Conservation (phyloP, 2,329 filamentous ascomycete genomes). For the Tolypocladium guangdongense region DNA sequence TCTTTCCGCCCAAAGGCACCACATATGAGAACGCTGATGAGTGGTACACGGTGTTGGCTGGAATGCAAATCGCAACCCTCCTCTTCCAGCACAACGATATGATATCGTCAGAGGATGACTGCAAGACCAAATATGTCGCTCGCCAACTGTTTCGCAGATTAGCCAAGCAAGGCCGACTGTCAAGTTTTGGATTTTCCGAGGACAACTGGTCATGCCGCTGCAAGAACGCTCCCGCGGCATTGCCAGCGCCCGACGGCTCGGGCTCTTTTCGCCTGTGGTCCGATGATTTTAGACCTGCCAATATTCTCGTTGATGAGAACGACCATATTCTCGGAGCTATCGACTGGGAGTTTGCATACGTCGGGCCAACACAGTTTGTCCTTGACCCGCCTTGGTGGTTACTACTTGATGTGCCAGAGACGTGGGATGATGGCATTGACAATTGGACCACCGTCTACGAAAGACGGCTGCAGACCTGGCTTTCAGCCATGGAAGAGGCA, state of each 20-base stretch:
- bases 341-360: constrained; percentile 29
- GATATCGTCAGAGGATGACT: constrained; percentile 24
- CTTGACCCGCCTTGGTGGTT: constrained; percentile 28
- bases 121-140: constrained; percentile 29
- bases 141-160: constrained; percentile 28
- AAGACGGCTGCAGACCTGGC: constrained; percentile 18
- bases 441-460: constrained; percentile 20
- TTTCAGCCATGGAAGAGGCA: constrained; percentile 18
- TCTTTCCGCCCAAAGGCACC: constrained; percentile 10
- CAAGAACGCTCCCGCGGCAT: background rate
- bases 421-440: constrained; percentile 18
- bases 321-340: constrained; percentile 17
- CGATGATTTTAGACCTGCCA: constrained; percentile 22
- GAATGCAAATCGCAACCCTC: constrained; percentile 28
- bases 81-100: constrained; percentile 29
- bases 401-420: constrained; percentile 19
- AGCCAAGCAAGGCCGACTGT: constrained; percentile 14
- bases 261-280: constrained; percentile 16
- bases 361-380: constrained; percentile 20
- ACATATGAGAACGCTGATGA: constrained; percentile 18
- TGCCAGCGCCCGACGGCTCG: constrained; percentile 9
- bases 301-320: constrained; percentile 18
- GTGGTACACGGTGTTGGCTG: constrained; percentile 26
- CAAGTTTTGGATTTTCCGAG: constrained; percentile 16
- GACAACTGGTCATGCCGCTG: constrained; percentile 19